Conservation (phyloP, 257 asterid species). For the Lycium ferocissimum region DNA sequence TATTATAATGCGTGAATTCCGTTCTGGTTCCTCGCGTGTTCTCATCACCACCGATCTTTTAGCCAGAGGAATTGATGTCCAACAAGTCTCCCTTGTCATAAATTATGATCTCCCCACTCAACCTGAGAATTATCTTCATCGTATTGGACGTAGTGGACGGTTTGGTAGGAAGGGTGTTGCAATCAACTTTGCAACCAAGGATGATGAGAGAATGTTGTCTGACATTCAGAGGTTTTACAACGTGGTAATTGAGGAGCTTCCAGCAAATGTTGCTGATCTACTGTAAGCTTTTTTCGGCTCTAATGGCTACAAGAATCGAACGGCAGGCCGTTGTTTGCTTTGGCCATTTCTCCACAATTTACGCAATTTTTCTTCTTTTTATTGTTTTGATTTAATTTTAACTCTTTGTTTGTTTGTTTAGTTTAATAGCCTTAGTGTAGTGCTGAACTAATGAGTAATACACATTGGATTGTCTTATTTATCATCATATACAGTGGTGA, state of each 20-base stretch:
- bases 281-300: background rate
- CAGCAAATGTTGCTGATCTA: conserved; percentile 34
- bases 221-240: conserved; percentile 37
- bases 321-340: background rate
- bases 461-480: background rate
- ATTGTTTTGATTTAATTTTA: background rate
- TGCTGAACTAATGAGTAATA: background rate
- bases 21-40: conserved; percentile 37
- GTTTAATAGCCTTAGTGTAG: background rate
- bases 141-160: conserved; percentile 40
- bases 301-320: background rate
- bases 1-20: conserved; percentile 36
- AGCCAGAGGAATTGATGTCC: conserved; percentile 41
- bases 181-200: conserved; percentile 29
- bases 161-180: conserved; percentile 40
- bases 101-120: conserved; percentile 41
- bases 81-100: conserved; percentile 39
- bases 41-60: conserved; percentile 40
- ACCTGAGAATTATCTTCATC: conserved; percentile 39
- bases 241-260: conserved; percentile 35
- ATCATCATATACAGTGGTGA: background rate
- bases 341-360: background rate
- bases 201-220: conserved; percentile 36
- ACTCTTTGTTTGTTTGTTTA: background rate
- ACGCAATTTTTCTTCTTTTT: background rate